Evolutionary conservation across 2,329 filamentous ascomycete species (phyloP).

Genomic region (Fusarium goolgardi): DNA sequence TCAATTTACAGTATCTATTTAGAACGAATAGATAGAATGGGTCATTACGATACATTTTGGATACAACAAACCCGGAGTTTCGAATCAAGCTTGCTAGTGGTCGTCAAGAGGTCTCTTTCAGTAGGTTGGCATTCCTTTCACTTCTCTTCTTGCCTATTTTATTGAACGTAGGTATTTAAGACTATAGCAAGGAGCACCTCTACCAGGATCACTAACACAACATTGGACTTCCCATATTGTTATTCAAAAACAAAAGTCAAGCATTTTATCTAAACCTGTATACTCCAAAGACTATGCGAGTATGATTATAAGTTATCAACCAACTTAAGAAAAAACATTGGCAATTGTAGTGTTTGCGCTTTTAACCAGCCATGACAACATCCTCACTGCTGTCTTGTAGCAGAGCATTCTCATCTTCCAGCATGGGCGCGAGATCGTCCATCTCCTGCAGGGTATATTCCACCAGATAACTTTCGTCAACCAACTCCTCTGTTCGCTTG

Average conservation of each 20-base stretch:
- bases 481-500: slow-evolving; percentile 85
- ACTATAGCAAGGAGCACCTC: neutral
- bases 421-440: slow-evolving; percentile 73
- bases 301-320: slow-evolving; percentile 7
- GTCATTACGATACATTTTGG: neutral
- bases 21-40: neutral
- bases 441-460: slow-evolving; percentile 95
- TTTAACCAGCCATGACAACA: slow-evolving; percentile 56
- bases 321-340: slow-evolving; percentile 11
- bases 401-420: slow-evolving; percentile 50
- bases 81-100: neutral
- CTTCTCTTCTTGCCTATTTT: too few species aligned
- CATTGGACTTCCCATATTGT: neutral
- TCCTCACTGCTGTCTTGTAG: slow-evolving; percentile 54
- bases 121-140: neutral
- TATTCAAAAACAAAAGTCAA: neutral
- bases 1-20: neutral
- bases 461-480: slow-evolving; percentile 93
- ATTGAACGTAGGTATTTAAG: neutral
- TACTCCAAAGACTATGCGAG: slow-evolving; percentile 35
- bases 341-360: slow-evolving; percentile 11
- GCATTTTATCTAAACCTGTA: slow-evolving; percentile 37
- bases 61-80: neutral
- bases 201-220: neutral
- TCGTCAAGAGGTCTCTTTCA: too few species aligned